phyloP scores from a whole-genome alignment of 2,329 filamentous ascomycete genomes.

The Ophiostoma piceae region DNA sequence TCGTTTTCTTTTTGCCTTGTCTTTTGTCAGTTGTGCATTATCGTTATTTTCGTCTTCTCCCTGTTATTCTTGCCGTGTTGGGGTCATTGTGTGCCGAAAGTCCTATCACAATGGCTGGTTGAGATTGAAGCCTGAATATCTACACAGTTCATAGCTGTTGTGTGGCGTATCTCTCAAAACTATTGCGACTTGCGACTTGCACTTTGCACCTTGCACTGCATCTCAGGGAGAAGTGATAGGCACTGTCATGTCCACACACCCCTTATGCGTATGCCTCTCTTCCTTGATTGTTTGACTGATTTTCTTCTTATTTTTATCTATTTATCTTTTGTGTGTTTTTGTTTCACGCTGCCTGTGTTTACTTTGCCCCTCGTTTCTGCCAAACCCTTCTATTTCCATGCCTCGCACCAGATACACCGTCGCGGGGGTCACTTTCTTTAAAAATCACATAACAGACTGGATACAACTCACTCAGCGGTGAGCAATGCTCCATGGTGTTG shows the following conservation, averaged over 20 bases:
- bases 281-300: not conserved
- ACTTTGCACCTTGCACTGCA: not conserved
- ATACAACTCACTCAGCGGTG: slow-evolving; percentile 4
- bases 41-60: not conserved
- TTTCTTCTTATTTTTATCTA: not conserved
- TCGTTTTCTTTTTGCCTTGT: not conserved
- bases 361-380: not conserved
- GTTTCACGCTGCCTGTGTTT: not conserved
- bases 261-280: not conserved
- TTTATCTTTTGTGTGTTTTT: not conserved
- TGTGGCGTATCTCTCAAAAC: not conserved
- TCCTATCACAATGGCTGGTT: not conserved
- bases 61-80: not conserved
- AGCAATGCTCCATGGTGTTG: not conserved
- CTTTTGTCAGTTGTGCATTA: not conserved
- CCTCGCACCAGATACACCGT: not conserved
- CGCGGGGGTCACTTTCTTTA: not conserved
- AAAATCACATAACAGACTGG: not conserved
- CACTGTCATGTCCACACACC: not conserved
- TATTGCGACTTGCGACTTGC: not conserved
- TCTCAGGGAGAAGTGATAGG: not conserved
- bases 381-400: not conserved
- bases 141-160: not conserved
- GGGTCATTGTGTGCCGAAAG: not conserved
- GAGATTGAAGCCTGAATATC: not conserved